phyloP scores from a whole-genome alignment of 768 basidiomycete species.

The Serendipita indica region DNA sequence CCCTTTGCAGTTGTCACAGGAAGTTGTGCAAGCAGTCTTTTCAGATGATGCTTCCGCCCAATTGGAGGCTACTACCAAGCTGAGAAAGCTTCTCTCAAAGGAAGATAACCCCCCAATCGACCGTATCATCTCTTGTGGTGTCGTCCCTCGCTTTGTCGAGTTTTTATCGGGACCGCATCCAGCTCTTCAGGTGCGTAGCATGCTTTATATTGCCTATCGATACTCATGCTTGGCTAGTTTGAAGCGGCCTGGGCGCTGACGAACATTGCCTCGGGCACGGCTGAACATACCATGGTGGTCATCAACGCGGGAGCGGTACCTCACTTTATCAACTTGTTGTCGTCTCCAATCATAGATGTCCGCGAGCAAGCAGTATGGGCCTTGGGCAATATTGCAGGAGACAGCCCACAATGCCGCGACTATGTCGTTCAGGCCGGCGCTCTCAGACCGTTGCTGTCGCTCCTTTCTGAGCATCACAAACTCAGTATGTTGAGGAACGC shows the following conservation, averaged over 20 bases:
- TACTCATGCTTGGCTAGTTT: constrained; percentile 37
- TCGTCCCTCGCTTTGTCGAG: constrained; percentile 93
- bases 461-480: constrained; percentile 94
- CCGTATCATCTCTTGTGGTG: constrained; percentile 86
- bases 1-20: constrained; percentile 58
- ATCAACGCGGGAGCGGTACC: constrained; percentile 91
- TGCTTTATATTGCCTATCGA: background rate
- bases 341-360: constrained; percentile 66
- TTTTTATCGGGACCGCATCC: constrained; percentile 49
- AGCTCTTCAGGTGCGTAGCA: constrained; percentile 28
- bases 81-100: constrained; percentile 96
- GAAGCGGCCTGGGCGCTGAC: constrained; percentile 97
- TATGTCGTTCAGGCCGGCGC: constrained; percentile 91
- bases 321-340: constrained; percentile 86
- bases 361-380: constrained; percentile 99
- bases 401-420: constrained; percentile 93
- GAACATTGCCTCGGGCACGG: constrained; percentile 96
- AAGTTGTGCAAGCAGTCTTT: constrained; percentile 89
- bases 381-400: constrained; percentile 96
- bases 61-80: constrained; percentile 93
- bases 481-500: constrained; percentile 93
- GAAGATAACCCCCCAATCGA: constrained; percentile 99
- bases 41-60: constrained; percentile 84
- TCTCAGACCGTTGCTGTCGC: constrained; percentile 73
- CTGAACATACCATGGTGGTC: constrained; percentile 95